Conservation (phyloP, 768 basidiomycete genomes). For the Leucogyrophana mollusca region DNA sequence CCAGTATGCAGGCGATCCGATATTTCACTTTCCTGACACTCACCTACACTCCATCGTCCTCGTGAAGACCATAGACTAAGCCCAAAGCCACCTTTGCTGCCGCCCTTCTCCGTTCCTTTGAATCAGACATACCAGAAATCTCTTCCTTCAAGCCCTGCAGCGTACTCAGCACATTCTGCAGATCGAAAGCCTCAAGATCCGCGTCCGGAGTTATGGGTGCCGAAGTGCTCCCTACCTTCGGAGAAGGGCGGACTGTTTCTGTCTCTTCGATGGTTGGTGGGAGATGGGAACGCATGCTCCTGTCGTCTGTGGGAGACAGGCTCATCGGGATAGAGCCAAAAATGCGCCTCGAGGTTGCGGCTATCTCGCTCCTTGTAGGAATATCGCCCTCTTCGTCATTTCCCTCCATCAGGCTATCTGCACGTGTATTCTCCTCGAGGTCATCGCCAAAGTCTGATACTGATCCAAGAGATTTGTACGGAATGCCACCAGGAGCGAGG, state of each 20-base stretch:
- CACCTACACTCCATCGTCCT: not conserved
- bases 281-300: not conserved
- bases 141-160: constrained; percentile 74
- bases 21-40: too few species aligned
- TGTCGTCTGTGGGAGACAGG: constrained; percentile 17
- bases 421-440: constrained; percentile 31
- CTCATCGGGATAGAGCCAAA: constrained; percentile 36
- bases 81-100: constrained; percentile 74
- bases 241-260: not conserved
- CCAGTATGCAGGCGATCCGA: too few species aligned
- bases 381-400: constrained; percentile 34
- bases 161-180: constrained; percentile 56
- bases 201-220: constrained; percentile 24
- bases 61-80: constrained; percentile 61
- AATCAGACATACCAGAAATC: constrained; percentile 64
- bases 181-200: constrained; percentile 54
- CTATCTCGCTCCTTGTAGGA: constrained; percentile 50
- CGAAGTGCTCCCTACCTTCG: too few species aligned
- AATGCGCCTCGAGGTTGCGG: constrained; percentile 46
- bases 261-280: not conserved
- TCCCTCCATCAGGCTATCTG: constrained; percentile 4
- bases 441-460: constrained; percentile 59
- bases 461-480: constrained; percentile 57
- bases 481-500: constrained; percentile 18
- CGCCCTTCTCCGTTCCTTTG: constrained; percentile 60